phyloP scores from a whole-genome alignment of 495 filamentous ascomycete species.

The Glutinoglossum americanum region DNA sequence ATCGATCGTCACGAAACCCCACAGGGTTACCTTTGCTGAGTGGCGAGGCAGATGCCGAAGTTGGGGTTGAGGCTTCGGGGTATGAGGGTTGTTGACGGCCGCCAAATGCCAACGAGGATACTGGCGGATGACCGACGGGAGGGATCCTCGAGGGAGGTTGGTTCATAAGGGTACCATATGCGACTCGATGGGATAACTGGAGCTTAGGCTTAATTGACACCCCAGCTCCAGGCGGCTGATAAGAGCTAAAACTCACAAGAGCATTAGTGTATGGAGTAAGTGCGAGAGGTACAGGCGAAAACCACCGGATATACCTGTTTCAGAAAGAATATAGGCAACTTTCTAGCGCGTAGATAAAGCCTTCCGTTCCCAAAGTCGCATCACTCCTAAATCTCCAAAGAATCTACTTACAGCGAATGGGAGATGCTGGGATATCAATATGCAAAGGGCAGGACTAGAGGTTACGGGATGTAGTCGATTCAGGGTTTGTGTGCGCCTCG shows the following conservation, averaged over 20 bases:
- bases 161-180: neutral
- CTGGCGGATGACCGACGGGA: neutral
- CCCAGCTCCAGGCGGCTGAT: neutral
- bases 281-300: neutral
- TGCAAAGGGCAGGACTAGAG: neutral
- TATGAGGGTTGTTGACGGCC: neutral
- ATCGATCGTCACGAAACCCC: neutral
- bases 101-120: neutral
- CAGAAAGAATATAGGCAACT: neutral
- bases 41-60: neutral
- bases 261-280: neutral
- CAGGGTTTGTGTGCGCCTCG: conserved; percentile 1
- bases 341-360: neutral
- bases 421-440: neutral
- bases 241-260: neutral
- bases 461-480: neutral
- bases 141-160: neutral
- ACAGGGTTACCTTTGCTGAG: neutral
- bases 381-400: neutral
- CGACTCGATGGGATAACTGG: neutral
- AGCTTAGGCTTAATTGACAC: neutral
- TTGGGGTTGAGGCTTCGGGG: neutral
- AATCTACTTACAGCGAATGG: neutral
- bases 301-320: neutral
- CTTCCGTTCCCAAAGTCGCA: neutral